These are phyloP conservation scores for Coemansia sp. DNA, from an alignment of 192 early-diverging fungal species.

Conservation along the genomic window DNA sequence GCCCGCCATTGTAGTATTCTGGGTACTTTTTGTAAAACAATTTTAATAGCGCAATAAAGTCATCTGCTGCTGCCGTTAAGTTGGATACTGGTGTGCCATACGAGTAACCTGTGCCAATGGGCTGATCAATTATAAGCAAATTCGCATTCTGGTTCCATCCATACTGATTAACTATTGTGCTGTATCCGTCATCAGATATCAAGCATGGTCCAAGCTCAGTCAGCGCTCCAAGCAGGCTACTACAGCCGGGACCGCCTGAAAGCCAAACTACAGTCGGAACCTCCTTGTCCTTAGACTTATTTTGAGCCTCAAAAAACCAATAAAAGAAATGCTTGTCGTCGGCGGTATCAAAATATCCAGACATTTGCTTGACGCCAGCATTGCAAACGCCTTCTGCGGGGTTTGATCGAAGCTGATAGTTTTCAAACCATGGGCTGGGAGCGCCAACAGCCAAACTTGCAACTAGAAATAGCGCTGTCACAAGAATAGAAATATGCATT, in stretches of 20 bases:
- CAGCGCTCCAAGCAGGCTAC: slow-evolving; percentile 64
- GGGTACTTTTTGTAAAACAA: slow-evolving; percentile 79
- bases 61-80: slow-evolving; percentile 68
- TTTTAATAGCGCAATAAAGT: slow-evolving; percentile 84
- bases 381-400: slow-evolving; percentile 78
- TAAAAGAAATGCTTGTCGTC: slow-evolving; percentile 80
- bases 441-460: too few relatives aligned
- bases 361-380: slow-evolving; percentile 81
- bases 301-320: slow-evolving; percentile 93
- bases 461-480: too few relatives aligned
- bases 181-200: slow-evolving; percentile 64
- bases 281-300: slow-evolving; percentile 33
- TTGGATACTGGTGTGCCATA: slow-evolving; percentile 67
- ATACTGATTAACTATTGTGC: slow-evolving; percentile 66
- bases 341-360: slow-evolving; percentile 66
- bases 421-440: too few relatives aligned
- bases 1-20: slow-evolving; percentile 65
- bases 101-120: slow-evolving; percentile 84
- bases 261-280: slow-evolving; percentile 77
- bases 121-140: slow-evolving; percentile 78
- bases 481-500: too few relatives aligned
- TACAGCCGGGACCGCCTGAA: slow-evolving; percentile 82
- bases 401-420: slow-evolving; percentile 14
- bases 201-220: slow-evolving; percentile 84
- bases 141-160: slow-evolving; percentile 90